Percentiles rank a stretch among this genome's conserved stretches.
These are phyloP conservation scores for Exserohilum rostratum DNA, from an alignment of 2,329 filamentous ascomycete genomes.

Conservation along the genomic window DNA sequence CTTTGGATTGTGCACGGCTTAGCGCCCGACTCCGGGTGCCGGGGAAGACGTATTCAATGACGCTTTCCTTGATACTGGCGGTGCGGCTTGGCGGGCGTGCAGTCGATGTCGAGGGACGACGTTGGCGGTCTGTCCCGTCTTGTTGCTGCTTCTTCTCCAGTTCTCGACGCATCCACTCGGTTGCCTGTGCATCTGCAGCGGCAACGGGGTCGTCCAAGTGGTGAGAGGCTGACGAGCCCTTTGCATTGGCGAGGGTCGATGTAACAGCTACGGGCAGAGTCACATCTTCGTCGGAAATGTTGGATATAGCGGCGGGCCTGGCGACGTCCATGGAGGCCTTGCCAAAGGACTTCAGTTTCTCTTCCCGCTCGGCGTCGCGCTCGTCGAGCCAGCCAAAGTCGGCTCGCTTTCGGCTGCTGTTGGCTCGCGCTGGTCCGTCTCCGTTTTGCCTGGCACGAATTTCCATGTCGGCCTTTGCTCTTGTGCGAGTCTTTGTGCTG, in stretches of 20 bases:
- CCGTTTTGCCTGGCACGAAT: slow-evolving; percentile 16
- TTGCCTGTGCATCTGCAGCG: slow-evolving; percentile 48
- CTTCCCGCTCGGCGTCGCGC: slow-evolving; percentile 30
- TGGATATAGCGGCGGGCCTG: slow-evolving; percentile 23
- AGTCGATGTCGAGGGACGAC: slow-evolving; percentile 24
- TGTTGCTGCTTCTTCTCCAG: slow-evolving; percentile 50
- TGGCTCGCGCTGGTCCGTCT: slow-evolving; percentile 37
- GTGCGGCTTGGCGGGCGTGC: slow-evolving; percentile 43
- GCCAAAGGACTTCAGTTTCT: slow-evolving; percentile 25
- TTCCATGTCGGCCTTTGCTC: slow-evolving; percentile 33
- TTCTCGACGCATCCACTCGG: slow-evolving; percentile 54
- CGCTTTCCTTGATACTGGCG: slow-evolving; percentile 47
- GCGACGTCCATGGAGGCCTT: slow-evolving; percentile 31
- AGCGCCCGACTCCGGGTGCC: slow-evolving; percentile 33
- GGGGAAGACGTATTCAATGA: slow-evolving; percentile 53
- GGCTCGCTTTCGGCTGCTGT: slow-evolving; percentile 41
- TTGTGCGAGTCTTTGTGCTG: slow-evolving; percentile 29
- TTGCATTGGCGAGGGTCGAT: slow-evolving; percentile 48
- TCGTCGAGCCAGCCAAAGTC: slow-evolving; percentile 32
- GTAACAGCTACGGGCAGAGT: slow-evolving; percentile 52
- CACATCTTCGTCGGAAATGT: slow-evolving; percentile 44
- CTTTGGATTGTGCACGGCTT: slow-evolving; percentile 44
- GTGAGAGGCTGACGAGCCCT: slow-evolving; percentile 46
- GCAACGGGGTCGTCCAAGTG: slow-evolving; percentile 43
- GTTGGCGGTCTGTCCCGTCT: slow-evolving; percentile 26